Base-by-base conservation (phyloP, 2,329 filamentous ascomycete species). In the Neofusicoccum ribis region DNA sequence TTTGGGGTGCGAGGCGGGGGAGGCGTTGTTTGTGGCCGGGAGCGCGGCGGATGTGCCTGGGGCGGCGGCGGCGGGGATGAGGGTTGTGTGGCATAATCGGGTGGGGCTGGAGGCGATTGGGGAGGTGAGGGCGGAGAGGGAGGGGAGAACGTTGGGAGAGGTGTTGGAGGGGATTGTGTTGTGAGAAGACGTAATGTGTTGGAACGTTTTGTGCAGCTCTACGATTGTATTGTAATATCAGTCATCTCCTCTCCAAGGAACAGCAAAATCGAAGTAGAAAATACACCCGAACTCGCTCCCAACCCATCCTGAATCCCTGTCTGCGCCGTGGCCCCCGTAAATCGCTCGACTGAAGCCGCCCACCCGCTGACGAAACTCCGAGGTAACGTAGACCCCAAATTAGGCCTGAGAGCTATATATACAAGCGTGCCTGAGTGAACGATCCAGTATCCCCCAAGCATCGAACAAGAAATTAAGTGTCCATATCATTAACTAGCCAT, bases 401-500 rank as follows among this genome's bases (percentile, higher is more conserved):
- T 12, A 11, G 11, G 3, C 14, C 43, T n/a, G 15, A 44, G 8
- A 44, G n/a, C n/a, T 15, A n/a, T 17, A 44, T 17, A n/a, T 44
- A 31, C 27, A 31, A 31, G 27, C 27, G n/a, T n/a, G n/a, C 5
- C 5, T 5, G 43, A 44, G 43, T 6, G 6, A 17, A 2, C 7
- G 43, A 8, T 5, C 52, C 4, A 20, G 17, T 3, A 3, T 4
- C 50, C 14, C 17, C 37, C 31, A 37, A 8, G 15, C 31, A 20
- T 52, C 31, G 2, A 52, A 37, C 15, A 11, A 52, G 7, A 23
- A 17, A 17, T 9, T 31, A 12, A 37, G 15, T 17, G 8, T 23
- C 11, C 36, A 15, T 31, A 31, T 34, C 23, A 5, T 7, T n/a
- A 4, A 36, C 73, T 27, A 90, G 68, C 83, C 85, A 73, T 91